These are phyloP conservation scores for Plasmodium berghei DNA, from an alignment of 169 alveolate species.

Conservation along the genomic window DNA sequence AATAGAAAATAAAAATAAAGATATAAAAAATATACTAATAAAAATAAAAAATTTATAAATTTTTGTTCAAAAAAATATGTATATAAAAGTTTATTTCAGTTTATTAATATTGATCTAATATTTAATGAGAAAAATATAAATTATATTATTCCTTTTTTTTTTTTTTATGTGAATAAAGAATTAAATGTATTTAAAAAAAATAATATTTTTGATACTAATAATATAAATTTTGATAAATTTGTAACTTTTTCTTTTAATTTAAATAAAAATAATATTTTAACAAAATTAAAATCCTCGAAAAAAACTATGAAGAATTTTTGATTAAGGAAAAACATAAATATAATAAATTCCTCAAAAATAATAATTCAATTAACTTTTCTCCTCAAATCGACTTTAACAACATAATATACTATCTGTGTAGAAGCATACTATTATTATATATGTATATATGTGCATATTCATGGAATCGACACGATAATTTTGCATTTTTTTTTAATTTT, in stretches of 20 bases:
- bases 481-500: no score
- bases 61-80: constrained; percentile 47
- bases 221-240: constrained; percentile 25
- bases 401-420: no score
- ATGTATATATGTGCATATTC: no score
- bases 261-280: constrained; percentile 15
- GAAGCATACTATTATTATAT: no score
- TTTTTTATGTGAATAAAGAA: neutral
- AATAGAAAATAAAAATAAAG: neutral
- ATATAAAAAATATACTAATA: constrained; percentile 12
- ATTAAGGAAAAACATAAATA: constrained; percentile 58
- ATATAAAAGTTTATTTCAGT: constrained; percentile 36
- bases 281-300: constrained; percentile 28
- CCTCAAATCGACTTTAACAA: no score
- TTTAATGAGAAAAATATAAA: constrained; percentile 34
- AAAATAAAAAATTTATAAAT: constrained; percentile 48
- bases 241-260: constrained; percentile 34
- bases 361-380: neutral
- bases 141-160: constrained; percentile 38
- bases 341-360: constrained; percentile 11
- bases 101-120: constrained; percentile 51
- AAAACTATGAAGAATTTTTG: constrained; percentile 42
- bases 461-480: no score
- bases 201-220: constrained; percentile 6
- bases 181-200: constrained; percentile 49